A percentile compares a stretch with the other conserved stretches of the same genome.
Evolutionary conservation across 768 basidiomycete genomes (phyloP).

Genomic region (Saitozyma sp.): DNA sequence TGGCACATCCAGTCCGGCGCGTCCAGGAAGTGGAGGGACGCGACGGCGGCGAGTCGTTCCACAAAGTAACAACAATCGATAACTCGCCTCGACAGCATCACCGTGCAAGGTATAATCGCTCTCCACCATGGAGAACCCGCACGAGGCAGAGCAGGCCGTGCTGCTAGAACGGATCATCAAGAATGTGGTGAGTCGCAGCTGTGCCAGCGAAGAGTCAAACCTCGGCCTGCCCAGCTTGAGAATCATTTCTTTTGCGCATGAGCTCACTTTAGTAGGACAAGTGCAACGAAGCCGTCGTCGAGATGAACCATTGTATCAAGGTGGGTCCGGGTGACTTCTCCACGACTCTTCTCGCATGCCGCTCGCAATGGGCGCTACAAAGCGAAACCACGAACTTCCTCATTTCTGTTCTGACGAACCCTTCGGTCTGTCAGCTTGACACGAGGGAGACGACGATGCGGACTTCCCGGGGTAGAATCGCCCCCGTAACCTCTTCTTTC

Average conservation of each 20-base stretch:
- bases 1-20: too few relatives aligned
- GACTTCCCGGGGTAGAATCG: too few relatives aligned
- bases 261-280: slow-evolving; percentile 64
- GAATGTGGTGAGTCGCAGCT: slow-evolving; percentile 66
- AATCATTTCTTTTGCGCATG: not conserved
- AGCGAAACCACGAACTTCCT: too few relatives aligned
- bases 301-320: slow-evolving; percentile 84
- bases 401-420: too few relatives aligned
- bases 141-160: slow-evolving; percentile 87
- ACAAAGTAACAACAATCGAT: not conserved
- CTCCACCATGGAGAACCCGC: slow-evolving; percentile 82
- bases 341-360: too few relatives aligned
- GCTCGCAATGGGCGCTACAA: too few relatives aligned
- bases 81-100: not conserved
- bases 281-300: slow-evolving; percentile 85
- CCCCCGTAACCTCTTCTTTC: too few relatives aligned
- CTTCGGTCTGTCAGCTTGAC: too few relatives aligned
- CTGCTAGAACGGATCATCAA: slow-evolving; percentile 87
- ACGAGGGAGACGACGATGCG: too few relatives aligned
- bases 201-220: not conserved
- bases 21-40: too few relatives aligned
- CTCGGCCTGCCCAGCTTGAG: not conserved
- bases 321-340: slow-evolving; percentile 54
- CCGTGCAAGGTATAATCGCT: not conserved
- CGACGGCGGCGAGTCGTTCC: too few relatives aligned